A percentile compares a stretch with the other conserved stretches of the same genome.
phyloP scores from a whole-genome alignment of 371 early-diverging fungal species.

The Fennellomyces sp. region DNA sequence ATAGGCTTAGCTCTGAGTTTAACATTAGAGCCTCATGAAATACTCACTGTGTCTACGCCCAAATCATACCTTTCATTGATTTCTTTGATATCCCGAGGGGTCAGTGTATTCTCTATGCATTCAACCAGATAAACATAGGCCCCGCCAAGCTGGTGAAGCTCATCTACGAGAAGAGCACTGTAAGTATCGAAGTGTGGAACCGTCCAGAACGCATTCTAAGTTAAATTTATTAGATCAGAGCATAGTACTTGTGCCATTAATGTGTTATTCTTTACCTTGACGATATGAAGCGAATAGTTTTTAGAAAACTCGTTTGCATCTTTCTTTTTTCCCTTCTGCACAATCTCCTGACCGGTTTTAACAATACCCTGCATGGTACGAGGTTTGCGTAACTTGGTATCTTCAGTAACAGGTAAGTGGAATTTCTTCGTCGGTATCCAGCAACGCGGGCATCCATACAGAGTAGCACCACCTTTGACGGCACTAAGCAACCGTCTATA shows the following conservation, averaged over 20 bases:
- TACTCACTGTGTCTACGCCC: not conserved
- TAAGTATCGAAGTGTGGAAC: conserved; percentile 6
- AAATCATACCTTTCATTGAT: not conserved
- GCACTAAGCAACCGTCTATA: not conserved
- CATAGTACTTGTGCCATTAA: not conserved
- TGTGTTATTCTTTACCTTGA: not conserved
- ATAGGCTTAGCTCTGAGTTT: not conserved
- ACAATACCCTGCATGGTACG: not conserved
- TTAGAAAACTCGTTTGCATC: not conserved
- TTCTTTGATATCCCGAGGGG: not conserved
- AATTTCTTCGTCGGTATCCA: not conserved
- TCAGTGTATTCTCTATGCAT: not conserved
- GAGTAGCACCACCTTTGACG: not conserved
- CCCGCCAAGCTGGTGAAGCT: conserved; percentile 7
- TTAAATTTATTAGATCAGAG: not conserved
- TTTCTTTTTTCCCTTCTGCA: not conserved
- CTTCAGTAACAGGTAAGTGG: not conserved
- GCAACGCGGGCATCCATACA: not conserved
- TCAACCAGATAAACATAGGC: not conserved
- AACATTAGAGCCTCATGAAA: not conserved
- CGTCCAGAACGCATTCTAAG: conserved; percentile 1
- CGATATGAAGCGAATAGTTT: not conserved
- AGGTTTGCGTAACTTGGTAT: not conserved
- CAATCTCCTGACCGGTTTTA: not conserved
- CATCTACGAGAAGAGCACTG: not conserved